These are phyloP conservation scores for Naganishia sp. DNA, from an alignment of 1,284 basidiomycete species.

Conservation along the genomic window DNA sequence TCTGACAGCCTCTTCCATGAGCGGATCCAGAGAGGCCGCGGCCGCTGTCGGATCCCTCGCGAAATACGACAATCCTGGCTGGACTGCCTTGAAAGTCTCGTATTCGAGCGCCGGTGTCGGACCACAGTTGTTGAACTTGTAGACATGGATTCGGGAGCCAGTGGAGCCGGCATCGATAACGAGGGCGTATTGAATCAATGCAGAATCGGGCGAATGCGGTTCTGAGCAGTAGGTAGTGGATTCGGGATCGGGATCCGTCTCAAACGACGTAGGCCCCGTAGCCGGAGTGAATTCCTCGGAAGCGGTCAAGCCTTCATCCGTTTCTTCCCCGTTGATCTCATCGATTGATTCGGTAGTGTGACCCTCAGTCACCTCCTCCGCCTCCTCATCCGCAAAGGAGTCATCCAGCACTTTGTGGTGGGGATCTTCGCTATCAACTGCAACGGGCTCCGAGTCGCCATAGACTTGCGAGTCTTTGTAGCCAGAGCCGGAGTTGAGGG, in stretches of 20 bases:
- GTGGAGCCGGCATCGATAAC: slow-evolving; percentile 99
- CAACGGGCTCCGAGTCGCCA: slow-evolving; percentile 19
- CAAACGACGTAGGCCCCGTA: slow-evolving; percentile 46
- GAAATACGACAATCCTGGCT: slow-evolving; percentile 79
- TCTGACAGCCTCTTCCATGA: slow-evolving; percentile 76
- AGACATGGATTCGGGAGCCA: slow-evolving; percentile 94
- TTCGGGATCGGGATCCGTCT: slow-evolving; percentile 49
- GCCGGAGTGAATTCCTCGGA: slow-evolving; percentile 32
- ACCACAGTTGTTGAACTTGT: slow-evolving; percentile 93
- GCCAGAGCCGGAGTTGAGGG: slow-evolving; percentile 33
- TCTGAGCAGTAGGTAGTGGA: slow-evolving; percentile 61
- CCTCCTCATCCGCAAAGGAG: slow-evolving; percentile 3
- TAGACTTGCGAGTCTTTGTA: slow-evolving; percentile 8
- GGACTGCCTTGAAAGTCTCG: slow-evolving; percentile 83
- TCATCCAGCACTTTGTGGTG: slow-evolving; percentile 20
- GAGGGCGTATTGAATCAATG: slow-evolving; percentile 84
- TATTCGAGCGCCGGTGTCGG: slow-evolving; percentile 81
- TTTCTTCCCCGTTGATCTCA: slow-evolving; percentile 42
- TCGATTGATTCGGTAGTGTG: slow-evolving; percentile 18
- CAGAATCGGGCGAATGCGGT: slow-evolving; percentile 57
- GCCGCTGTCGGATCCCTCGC: slow-evolving; percentile 64
- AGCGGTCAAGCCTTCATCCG: slow-evolving; percentile 29
- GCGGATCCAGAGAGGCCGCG: slow-evolving; percentile 74
- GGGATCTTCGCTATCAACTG: slow-evolving; percentile 13
- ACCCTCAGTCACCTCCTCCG: slow-evolving; percentile 1